Evolutionary conservation across 2,329 filamentous ascomycete genomes (phyloP).

Genomic region (Exserohilum rostratum): DNA sequence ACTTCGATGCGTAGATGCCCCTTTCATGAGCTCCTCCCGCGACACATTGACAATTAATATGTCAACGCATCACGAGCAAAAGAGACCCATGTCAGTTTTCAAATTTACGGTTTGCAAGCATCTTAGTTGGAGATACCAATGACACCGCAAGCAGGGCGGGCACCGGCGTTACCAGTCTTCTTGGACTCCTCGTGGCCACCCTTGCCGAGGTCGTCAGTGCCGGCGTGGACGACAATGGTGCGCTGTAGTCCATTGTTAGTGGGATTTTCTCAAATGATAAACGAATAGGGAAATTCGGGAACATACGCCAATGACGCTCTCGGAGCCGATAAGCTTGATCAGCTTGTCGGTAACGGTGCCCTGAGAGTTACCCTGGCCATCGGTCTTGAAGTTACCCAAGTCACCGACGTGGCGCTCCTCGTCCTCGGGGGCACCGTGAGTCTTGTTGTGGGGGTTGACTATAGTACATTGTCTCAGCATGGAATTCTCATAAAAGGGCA

Average conservation of each 20-base stretch:
- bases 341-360: conserved; percentile 80
- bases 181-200: conserved; percentile 91
- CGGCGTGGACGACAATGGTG: conserved; percentile 91
- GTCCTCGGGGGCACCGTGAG: conserved; percentile 85
- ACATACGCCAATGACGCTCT: conserved; percentile 89
- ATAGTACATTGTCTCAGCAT: conserved; percentile 11
- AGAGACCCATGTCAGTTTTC: too few relatives aligned
- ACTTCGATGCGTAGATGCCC: background rate
- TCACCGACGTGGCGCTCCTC: conserved; percentile 92
- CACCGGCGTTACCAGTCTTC: conserved; percentile 96
- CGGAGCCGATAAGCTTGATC: conserved; percentile 93
- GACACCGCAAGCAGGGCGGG: conserved; percentile 93
- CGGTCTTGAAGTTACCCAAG: conserved; percentile 95
- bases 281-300: background rate
- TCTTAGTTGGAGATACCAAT: conserved; percentile 73
- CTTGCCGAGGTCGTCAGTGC: conserved; percentile 96
- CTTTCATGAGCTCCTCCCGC: background rate
- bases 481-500: background rate
- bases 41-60: too few relatives aligned
- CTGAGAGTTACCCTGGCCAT: conserved; percentile 87
- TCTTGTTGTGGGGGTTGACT: conserved; percentile 97
- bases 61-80: too few relatives aligned
- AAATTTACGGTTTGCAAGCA: too few relatives aligned
- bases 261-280: background rate
- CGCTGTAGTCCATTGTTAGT: conserved; percentile 61